A percentile compares a stretch with the other conserved stretches of the same genome.
Evolutionary conservation across 495 filamentous ascomycete genomes (phyloP).

Genomic region (Tuber microsphaerosporum): DNA sequence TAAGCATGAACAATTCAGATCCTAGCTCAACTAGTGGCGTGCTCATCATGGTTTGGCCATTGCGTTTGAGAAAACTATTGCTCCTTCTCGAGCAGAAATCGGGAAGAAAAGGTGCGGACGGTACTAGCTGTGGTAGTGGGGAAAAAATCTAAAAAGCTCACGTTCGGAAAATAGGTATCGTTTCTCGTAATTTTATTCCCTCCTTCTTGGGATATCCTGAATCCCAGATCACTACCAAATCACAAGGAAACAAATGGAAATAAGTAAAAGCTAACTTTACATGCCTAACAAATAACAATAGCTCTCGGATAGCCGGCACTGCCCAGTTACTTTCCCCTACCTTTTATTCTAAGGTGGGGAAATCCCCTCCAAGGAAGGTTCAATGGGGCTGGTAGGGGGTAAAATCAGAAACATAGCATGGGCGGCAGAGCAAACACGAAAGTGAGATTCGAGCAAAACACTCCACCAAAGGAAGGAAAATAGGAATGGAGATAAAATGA

Average conservation of each 20-base stretch:
- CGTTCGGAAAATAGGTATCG: neutral
- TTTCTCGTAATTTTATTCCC: slow-evolving; percentile 1
- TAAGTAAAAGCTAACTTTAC: slow-evolving; percentile 3
- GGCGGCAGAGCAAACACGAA: neutral
- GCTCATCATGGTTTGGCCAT: neutral
- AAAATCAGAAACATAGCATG: neutral
- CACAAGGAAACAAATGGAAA: neutral
- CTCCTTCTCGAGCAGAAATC: neutral
- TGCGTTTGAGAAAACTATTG: neutral
- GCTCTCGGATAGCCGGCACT: neutral
- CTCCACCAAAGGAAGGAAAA: neutral
- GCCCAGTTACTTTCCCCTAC: neutral
- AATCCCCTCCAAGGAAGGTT: neutral
- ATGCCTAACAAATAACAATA: neutral
- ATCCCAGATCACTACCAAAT: neutral
- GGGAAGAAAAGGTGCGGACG: neutral
- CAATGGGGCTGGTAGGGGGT: neutral
- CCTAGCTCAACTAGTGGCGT: neutral
- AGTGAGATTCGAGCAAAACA: neutral
- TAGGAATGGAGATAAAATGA: neutral
- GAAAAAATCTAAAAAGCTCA: neutral
- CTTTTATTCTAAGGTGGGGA: neutral
- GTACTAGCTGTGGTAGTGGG: no score
- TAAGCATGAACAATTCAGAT: neutral
- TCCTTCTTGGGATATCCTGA: neutral